A percentile compares a stretch with the other conserved stretches of the same genome.
These are phyloP conservation scores for Lactarius sp. DNA, from an alignment of 768 basidiomycete genomes.

Conservation along the genomic window DNA sequence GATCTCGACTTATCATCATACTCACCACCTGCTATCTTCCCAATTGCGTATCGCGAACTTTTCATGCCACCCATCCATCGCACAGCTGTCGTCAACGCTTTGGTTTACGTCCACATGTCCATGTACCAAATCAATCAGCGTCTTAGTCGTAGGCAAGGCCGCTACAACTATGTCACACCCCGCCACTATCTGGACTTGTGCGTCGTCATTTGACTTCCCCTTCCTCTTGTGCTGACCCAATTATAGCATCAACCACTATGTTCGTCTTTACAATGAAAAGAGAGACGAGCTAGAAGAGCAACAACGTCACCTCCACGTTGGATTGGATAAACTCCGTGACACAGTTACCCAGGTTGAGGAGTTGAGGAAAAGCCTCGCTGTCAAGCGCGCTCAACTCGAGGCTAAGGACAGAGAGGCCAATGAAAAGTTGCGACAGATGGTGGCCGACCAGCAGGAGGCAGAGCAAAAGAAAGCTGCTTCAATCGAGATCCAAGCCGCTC, in stretches of 20 bases:
- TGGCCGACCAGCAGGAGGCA: slow-evolving; percentile 96
- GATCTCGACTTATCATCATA: slow-evolving; percentile 88
- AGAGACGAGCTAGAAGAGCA: slow-evolving; percentile 97
- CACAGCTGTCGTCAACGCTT: slow-evolving; percentile 85
- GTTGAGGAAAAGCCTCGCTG: slow-evolving; percentile 88
- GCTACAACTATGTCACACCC: slow-evolving; percentile 94
- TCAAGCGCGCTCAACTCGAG: slow-evolving; percentile 87
- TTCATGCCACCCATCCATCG: slow-evolving; percentile 86
- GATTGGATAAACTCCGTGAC: slow-evolving; percentile 91
- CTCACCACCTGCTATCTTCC: slow-evolving; percentile 76
- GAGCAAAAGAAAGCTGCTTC: slow-evolving; percentile 98
- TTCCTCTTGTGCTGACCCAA: slow-evolving; percentile 3
- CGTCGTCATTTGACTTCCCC: slow-evolving; percentile 35
- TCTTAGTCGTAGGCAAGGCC: slow-evolving; percentile 88
- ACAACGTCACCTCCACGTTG: slow-evolving; percentile 96
- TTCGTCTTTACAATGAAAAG: slow-evolving; percentile 91
- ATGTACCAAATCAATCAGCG: slow-evolving; percentile 86
- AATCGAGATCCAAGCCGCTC: slow-evolving; percentile 89
- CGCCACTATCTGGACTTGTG: slow-evolving; percentile 98
- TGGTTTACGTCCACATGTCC: slow-evolving; percentile 88
- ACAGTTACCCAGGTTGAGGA: slow-evolving; percentile 98
- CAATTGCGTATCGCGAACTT: slow-evolving; percentile 80
- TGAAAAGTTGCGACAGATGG: slow-evolving; percentile 96
- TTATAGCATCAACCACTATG: slow-evolving; percentile 91
- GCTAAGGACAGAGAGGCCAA: slow-evolving; percentile 95